These are phyloP conservation scores for Metarhizium brunneum DNA, from an alignment of 2,329 filamentous ascomycete species.

Conservation along the genomic window DNA sequence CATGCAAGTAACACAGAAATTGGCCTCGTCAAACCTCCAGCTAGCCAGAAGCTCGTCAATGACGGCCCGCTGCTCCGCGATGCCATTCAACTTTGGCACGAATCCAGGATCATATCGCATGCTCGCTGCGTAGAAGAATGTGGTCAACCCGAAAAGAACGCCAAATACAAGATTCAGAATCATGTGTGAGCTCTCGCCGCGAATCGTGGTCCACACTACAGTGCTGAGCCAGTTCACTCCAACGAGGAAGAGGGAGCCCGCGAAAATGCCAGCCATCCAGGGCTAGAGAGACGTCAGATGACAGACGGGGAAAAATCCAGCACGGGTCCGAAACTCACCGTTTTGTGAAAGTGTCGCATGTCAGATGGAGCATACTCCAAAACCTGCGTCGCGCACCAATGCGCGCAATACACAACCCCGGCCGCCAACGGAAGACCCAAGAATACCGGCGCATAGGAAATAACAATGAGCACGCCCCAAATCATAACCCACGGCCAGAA, in stretches of 20 bases:
- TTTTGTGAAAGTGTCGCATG: conserved; percentile 85
- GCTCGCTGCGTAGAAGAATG: conserved; percentile 78
- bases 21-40: conserved; percentile 88
- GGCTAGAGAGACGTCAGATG: conserved; percentile 42
- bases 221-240: conserved; percentile 66
- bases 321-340: conserved; percentile 43
- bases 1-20: conserved; percentile 95
- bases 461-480: conserved; percentile 58
- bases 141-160: conserved; percentile 52
- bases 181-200: conserved; percentile 38
- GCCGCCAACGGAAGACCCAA: conserved; percentile 65
- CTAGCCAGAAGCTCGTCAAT: conserved; percentile 78
- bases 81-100: conserved; percentile 81
- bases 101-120: conserved; percentile 90
- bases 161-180: conserved; percentile 72
- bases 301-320: background rate
- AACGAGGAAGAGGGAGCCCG: conserved; percentile 73
- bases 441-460: conserved; percentile 67
- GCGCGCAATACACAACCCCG: conserved; percentile 58
- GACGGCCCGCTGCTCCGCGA: conserved; percentile 79
- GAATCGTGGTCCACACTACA: conserved; percentile 47
- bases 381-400: conserved; percentile 68
- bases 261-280: conserved; percentile 89
- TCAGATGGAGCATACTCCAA: conserved; percentile 76
- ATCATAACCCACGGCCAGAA: conserved; percentile 77